Percentiles rank a stretch among this genome's conserved stretches.
Conservation (phyloP, 495 filamentous ascomycete species). For the Penicillium simplicissimum region DNA sequence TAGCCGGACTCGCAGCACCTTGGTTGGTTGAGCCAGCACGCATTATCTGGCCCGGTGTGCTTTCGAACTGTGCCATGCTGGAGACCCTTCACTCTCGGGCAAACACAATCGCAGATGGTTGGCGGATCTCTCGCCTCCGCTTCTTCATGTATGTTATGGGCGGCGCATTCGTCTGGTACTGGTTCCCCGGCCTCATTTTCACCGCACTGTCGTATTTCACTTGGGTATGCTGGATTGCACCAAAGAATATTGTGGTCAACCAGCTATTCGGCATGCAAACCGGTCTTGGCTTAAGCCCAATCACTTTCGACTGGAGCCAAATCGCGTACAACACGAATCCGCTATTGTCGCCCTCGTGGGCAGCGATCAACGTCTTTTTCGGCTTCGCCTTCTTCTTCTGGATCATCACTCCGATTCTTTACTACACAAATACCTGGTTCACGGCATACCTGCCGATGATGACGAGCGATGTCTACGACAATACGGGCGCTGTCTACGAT, state of each 20-base stretch:
- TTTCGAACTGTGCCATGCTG: conserved; percentile 44
- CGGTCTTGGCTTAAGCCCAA: conserved; percentile 75
- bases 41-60: conserved; percentile 40
- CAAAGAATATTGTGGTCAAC: conserved; percentile 74
- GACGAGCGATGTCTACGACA: conserved; percentile 67
- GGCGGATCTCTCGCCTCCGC: conserved; percentile 59
- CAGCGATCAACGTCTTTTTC: conserved; percentile 58
- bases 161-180: conserved; percentile 68
- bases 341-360: conserved; percentile 39
- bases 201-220: conserved; percentile 85
- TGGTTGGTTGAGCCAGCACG: conserved; percentile 63
- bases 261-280: conserved; percentile 77
- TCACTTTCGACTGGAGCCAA: conserved; percentile 79
- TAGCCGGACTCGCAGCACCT: conserved; percentile 61
- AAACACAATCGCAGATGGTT: conserved; percentile 52
- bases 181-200: conserved; percentile 73
- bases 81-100: conserved; percentile 38
- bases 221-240: conserved; percentile 82
- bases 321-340: conserved; percentile 43
- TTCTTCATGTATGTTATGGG: conserved; percentile 58
- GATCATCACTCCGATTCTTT: conserved; percentile 36
- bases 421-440: conserved; percentile 43
- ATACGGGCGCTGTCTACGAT: conserved; percentile 76
- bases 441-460: conserved; percentile 43
- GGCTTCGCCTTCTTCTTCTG: conserved; percentile 39